Conservation (phyloP, 345 rosid species). For the Ailanthus altissimus region DNA sequence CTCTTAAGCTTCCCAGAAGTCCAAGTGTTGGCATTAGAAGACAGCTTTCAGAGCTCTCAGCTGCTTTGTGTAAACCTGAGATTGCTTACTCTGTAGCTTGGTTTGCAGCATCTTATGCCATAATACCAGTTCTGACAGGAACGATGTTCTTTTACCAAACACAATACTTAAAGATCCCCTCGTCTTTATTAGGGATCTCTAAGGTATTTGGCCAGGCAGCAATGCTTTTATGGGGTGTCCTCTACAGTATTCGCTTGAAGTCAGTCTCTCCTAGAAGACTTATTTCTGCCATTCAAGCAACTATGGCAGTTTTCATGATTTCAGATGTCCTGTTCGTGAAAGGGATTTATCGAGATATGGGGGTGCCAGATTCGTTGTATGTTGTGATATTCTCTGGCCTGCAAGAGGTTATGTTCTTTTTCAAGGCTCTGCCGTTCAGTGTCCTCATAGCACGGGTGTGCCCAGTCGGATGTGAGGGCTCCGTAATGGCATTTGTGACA, state of each 20-base stretch:
- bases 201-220: conserved; percentile 84
- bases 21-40: conserved; percentile 49
- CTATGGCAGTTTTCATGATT: conserved; percentile 60
- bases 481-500: conserved; percentile 78
- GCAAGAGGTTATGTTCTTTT: conserved; percentile 66
- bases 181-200: conserved; percentile 70
- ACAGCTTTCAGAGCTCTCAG: conserved; percentile 61
- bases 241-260: conserved; percentile 58
- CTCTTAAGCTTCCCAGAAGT: conserved; percentile 60
- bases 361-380: conserved; percentile 61
- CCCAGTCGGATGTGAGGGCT: conserved; percentile 90
- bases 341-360: conserved; percentile 59
- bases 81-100: conserved; percentile 66
- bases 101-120: conserved; percentile 74
- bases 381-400: conserved; percentile 66
- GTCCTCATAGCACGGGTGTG: conserved; percentile 68
- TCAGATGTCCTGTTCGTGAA: conserved; percentile 74
- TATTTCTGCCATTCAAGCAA: conserved; percentile 61
- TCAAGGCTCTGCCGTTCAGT: conserved; percentile 79
- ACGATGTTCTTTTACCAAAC: conserved; percentile 98
- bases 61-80: conserved; percentile 59
- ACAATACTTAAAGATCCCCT: conserved; percentile 50
- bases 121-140: conserved; percentile 77
- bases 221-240: conserved; percentile 77
- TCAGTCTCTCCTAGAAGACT: conserved; percentile 61